Percentiles rank a stretch among this genome's conserved stretches.
Conservation (phyloP, 164 flowering plant species). For the Litsea cubeba region DNA sequence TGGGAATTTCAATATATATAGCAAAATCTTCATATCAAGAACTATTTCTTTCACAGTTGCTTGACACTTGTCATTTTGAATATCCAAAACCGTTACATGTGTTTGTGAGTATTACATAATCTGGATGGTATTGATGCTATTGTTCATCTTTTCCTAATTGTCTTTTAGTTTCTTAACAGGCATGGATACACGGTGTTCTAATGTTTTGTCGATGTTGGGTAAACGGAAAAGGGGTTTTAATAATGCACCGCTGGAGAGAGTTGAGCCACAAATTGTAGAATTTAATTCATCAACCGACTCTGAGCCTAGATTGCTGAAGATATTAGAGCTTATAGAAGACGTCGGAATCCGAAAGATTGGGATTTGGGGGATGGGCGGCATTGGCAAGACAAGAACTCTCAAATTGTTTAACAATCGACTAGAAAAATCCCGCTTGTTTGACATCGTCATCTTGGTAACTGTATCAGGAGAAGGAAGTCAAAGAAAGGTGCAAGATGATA, state of each 20-base stretch:
- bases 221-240: background rate
- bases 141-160: background rate
- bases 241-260: background rate
- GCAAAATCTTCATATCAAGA: too few species aligned
- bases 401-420: background rate
- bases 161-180: background rate
- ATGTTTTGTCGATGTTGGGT: background rate
- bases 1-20: too few species aligned
- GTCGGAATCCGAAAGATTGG: background rate
- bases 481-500: background rate
- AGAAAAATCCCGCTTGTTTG: background rate
- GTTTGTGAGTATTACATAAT: too few species aligned
- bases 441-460: background rate
- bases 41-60: too few species aligned
- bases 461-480: background rate
- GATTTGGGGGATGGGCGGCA: background rate
- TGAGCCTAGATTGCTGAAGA: background rate
- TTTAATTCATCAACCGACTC: background rate
- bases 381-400: constrained; percentile 2
- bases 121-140: background rate
- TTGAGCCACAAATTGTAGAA: background rate
- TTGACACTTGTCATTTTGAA: too few species aligned
- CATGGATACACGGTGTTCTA: background rate
- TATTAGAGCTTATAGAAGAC: background rate
- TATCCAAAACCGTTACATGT: too few species aligned